Conservation (phyloP, 139 green algal species). For the Marvania coccoides region DNA sequence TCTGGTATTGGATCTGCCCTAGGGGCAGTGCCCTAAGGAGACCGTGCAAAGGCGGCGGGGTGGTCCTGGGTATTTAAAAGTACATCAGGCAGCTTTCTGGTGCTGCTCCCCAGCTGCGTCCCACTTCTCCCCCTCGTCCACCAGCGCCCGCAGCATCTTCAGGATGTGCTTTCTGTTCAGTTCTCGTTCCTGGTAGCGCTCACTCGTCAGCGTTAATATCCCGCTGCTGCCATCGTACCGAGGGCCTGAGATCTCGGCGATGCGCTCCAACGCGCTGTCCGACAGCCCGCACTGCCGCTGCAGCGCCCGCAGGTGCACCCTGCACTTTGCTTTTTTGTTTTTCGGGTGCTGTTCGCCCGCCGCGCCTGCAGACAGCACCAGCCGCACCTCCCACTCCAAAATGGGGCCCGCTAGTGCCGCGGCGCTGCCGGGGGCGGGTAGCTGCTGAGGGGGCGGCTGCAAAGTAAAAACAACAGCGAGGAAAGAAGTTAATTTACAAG, state of each 20-base stretch:
- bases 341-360: slow-evolving; percentile 24
- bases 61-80: too few species aligned
- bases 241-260: slow-evolving; percentile 29
- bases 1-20: too few species aligned
- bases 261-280: slow-evolving; percentile 38
- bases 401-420: slow-evolving; percentile 18
- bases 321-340: slow-evolving; percentile 32
- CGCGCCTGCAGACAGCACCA: slow-evolving; percentile 16
- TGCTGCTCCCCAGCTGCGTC: neutral
- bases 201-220: slow-evolving; percentile 25
- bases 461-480: neutral
- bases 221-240: slow-evolving; percentile 41
- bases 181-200: slow-evolving; percentile 24
- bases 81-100: too few species aligned
- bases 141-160: slow-evolving; percentile 10
- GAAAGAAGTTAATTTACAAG: too few species aligned
- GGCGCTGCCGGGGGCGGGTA: neutral
- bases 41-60: too few species aligned
- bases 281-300: slow-evolving; percentile 33
- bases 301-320: slow-evolving; percentile 36
- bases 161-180: slow-evolving; percentile 34
- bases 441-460: neutral
- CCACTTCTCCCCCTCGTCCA: slow-evolving; percentile 19
- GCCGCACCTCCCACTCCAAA: slow-evolving; percentile 28
- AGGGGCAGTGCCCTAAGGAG: too few species aligned